A percentile compares a stretch with the other conserved stretches of the same genome.
Conservation (phyloP, 2,329 filamentous ascomycete species). For the Escovopsis weberi region DNA sequence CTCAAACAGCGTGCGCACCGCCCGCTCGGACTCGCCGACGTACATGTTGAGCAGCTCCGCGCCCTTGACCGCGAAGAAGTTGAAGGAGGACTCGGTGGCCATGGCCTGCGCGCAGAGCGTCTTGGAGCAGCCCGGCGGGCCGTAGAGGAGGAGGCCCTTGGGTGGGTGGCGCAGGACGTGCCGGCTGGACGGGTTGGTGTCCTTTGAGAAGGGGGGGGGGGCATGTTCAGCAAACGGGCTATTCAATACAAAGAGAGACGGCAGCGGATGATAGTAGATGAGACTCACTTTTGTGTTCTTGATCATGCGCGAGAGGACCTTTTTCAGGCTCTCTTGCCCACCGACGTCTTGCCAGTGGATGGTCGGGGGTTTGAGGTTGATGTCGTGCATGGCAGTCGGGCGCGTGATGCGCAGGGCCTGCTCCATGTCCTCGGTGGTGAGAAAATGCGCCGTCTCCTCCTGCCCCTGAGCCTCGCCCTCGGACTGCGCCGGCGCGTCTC, state of each 20-base stretch:
- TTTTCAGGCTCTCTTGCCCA: constrained; percentile 65
- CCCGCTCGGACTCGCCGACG: constrained; percentile 84
- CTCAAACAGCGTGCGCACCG: constrained; percentile 70
- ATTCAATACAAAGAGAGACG: background rate
- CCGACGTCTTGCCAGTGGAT: constrained; percentile 81
- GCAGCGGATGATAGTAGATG: background rate
- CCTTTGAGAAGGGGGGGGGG: constrained; percentile 2
- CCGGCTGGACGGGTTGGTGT: constrained; percentile 18
- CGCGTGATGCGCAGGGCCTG: constrained; percentile 53
- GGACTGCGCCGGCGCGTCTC: too few species aligned
- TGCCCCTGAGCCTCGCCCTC: background rate
- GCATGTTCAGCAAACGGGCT: too few species aligned
- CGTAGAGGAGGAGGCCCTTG: constrained; percentile 79
- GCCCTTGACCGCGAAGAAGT: constrained; percentile 89
- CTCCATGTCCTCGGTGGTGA: constrained; percentile 39
- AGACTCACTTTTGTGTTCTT: constrained; percentile 20
- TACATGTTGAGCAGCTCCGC: constrained; percentile 94
- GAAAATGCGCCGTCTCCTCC: constrained; percentile 10
- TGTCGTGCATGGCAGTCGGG: constrained; percentile 77
- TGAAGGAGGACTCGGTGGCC: constrained; percentile 79
- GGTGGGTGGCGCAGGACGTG: constrained; percentile 39
- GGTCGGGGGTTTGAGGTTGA: constrained; percentile 76
- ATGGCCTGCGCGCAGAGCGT: constrained; percentile 84
- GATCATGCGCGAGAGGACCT: constrained; percentile 37
- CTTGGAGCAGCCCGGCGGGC: constrained; percentile 88